Conservation (phyloP, 2,329 filamentous ascomycete genomes). For the Tolypocladium endophyticum region DNA sequence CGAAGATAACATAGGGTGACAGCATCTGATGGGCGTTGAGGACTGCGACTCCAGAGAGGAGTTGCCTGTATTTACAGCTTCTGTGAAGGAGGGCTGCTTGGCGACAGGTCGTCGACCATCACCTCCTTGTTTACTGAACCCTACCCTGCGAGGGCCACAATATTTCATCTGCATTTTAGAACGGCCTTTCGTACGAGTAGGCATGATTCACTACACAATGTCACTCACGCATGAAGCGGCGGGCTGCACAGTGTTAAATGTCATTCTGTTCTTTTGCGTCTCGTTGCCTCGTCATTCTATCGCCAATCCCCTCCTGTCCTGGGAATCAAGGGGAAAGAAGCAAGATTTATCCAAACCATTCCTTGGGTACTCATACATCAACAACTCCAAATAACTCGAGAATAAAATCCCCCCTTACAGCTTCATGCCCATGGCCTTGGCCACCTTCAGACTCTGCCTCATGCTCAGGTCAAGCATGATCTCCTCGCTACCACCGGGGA, state of each 20-base stretch:
- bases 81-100: constrained; percentile 11
- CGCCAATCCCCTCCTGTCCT: background rate
- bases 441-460: constrained; percentile 77
- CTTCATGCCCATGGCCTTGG: constrained; percentile 92
- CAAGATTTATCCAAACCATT: background rate
- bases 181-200: background rate
- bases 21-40: constrained; percentile 4
- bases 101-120: background rate
- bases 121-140: background rate
- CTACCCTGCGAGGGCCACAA: background rate
- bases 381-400: background rate
- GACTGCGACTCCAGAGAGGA: background rate
- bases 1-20: background rate
- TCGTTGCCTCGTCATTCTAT: background rate
- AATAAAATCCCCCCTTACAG: constrained; percentile 41
- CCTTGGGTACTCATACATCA: background rate
- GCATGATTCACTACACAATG: no score
- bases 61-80: background rate
- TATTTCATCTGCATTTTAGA: background rate
- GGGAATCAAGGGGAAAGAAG: background rate
- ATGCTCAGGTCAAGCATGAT: constrained; percentile 98
- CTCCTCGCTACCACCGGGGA: constrained; percentile 92
- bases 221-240: background rate
- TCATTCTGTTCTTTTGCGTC: background rate
- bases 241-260: background rate